phyloP scores from a whole-genome alignment of 169 alveolate species.

The Cryptosporidium sp. region DNA sequence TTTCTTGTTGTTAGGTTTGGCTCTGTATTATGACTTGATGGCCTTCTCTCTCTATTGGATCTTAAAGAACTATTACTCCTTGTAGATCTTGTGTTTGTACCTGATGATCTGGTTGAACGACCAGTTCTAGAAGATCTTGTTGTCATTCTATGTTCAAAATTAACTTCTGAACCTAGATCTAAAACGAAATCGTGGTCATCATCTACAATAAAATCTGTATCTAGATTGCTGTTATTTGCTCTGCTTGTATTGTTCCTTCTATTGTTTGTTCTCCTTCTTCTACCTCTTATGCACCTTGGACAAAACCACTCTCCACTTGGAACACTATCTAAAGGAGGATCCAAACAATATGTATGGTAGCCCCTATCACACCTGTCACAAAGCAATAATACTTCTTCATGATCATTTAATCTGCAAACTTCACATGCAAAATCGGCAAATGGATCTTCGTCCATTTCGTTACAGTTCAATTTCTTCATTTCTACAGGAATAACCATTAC shows the following conservation, averaged over 20 bases:
- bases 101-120: background rate
- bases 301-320: slow-evolving; percentile 85
- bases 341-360: slow-evolving; percentile 80
- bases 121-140: slow-evolving; percentile 20
- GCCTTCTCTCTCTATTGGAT: background rate
- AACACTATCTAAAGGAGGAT: slow-evolving; percentile 80
- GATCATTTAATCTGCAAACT: slow-evolving; percentile 63
- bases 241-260: slow-evolving; percentile 13
- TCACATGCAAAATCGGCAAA: slow-evolving; percentile 72
- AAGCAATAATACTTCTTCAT: slow-evolving; percentile 72
- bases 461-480: slow-evolving; percentile 25
- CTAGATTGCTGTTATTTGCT: slow-evolving; percentile 8
- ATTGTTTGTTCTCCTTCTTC: slow-evolving; percentile 40
- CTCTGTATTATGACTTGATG: background rate
- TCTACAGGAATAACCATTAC: slow-evolving; percentile 31
- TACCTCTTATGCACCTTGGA: slow-evolving; percentile 75
- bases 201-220: background rate
- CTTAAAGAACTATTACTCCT: background rate
- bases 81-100: background rate
- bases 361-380: slow-evolving; percentile 84
- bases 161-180: background rate
- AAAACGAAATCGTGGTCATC: slow-evolving; percentile 35
- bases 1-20: background rate
- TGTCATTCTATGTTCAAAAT: background rate
- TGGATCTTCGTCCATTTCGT: slow-evolving; percentile 66